Conservation (phyloP, 2,329 filamentous ascomycete species). For the Fusarium staphyleae region DNA sequence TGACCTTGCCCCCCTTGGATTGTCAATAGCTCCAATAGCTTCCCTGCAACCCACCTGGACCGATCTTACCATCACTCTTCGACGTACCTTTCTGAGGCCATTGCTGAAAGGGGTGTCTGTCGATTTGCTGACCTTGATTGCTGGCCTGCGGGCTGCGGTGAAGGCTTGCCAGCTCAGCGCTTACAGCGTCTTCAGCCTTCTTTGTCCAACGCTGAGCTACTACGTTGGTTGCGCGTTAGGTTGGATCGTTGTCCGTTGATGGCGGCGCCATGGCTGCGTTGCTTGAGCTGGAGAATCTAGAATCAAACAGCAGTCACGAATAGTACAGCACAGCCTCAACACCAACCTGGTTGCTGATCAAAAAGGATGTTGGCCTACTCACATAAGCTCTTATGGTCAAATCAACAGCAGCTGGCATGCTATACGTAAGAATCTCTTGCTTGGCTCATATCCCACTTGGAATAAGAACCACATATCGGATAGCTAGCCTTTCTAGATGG, state of each 20-base stretch:
- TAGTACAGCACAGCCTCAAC: slow-evolving; percentile 1
- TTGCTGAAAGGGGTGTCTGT: slow-evolving; percentile 15
- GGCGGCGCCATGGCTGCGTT: slow-evolving; percentile 26
- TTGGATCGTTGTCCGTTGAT: slow-evolving; percentile 25
- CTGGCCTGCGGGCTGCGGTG: neutral
- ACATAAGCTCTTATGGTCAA: too few relatives aligned
- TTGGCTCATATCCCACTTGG: neutral
- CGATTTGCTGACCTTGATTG: neutral
- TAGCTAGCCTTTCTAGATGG: neutral
- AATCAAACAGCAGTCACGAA: slow-evolving; percentile 14
- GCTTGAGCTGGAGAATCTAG: slow-evolving; percentile 20
- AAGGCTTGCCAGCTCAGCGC: slow-evolving; percentile 10
- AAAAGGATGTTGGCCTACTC: too few relatives aligned
- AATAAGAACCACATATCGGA: neutral
- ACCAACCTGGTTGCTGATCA: neutral
- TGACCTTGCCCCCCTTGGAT: slow-evolving; percentile 25
- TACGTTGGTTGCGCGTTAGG: neutral
- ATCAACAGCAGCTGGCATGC: neutral
- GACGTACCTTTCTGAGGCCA: slow-evolving; percentile 14
- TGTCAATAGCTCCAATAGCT: slow-evolving; percentile 31
- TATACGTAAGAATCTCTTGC: neutral
- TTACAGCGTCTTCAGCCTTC: slow-evolving; percentile 7
- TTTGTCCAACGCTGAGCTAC: neutral
- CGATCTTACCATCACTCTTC: slow-evolving; percentile 18
- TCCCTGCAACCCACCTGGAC: slow-evolving; percentile 22